phyloP scores from a whole-genome alignment of 805 yeast species.

The Candida ponderosae region DNA sequence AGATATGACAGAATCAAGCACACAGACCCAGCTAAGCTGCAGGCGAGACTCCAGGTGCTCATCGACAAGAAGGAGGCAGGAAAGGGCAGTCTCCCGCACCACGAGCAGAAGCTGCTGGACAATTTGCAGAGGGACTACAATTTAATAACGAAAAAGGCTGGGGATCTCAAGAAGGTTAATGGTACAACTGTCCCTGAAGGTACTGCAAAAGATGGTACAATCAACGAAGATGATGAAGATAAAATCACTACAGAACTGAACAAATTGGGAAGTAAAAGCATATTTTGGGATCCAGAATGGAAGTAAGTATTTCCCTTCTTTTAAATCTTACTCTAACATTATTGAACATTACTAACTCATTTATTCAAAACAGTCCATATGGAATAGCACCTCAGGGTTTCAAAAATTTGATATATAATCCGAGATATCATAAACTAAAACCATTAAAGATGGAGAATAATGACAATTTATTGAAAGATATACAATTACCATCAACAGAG shows the following conservation, averaged over 20 bases:
- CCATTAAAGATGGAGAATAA: constrained; percentile 5
- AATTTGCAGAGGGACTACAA: constrained; percentile 32
- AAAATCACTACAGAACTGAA: constrained; percentile 1
- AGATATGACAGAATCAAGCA: constrained; percentile 17
- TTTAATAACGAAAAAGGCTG: constrained; percentile 22
- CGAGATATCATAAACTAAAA: constrained; percentile 19
- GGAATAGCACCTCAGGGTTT: constrained; percentile 42
- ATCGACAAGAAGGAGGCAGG: constrained; percentile 19
- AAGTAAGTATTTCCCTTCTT: constrained; percentile 21
- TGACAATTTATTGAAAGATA: constrained; percentile 12
- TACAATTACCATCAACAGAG: constrained; percentile 23
- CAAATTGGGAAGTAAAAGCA: constrained; percentile 39
- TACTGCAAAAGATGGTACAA: not conserved
- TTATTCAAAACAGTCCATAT: constrained; percentile 25
- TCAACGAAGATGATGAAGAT: constrained; percentile 3
- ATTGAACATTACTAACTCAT: not conserved
- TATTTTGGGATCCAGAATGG: constrained; percentile 60
- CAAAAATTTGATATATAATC: constrained; percentile 19
- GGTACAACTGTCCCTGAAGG: not conserved
- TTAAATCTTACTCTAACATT: not conserved
- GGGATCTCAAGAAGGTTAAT: constrained; percentile 4
- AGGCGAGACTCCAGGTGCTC: constrained; percentile 13
- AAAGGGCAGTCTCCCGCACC: constrained; percentile 28
- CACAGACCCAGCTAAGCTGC: constrained; percentile 16
- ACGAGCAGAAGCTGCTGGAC: constrained; percentile 26